Conservation (phyloP, 2,329 filamentous ascomycete genomes). For the Aspergillus neoniger region DNA sequence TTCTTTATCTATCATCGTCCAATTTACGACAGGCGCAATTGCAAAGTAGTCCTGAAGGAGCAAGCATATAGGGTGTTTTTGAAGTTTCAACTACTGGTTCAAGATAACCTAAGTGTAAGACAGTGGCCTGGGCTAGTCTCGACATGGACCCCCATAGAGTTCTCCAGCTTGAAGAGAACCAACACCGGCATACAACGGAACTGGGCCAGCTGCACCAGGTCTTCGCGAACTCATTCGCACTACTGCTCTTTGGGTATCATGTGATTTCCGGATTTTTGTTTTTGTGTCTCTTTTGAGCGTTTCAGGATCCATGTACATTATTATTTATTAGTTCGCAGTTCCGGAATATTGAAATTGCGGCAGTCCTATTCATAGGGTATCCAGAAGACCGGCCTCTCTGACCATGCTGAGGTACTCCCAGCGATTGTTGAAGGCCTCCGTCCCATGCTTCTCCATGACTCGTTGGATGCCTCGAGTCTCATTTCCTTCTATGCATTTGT, state of each 20-base stretch:
- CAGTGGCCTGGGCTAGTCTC: conserved; percentile 9
- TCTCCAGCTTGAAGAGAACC: neutral
- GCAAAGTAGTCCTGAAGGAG: neutral
- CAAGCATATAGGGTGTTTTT: conserved; percentile 19
- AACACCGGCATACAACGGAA: neutral
- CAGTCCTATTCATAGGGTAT: conserved; percentile 1
- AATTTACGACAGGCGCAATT: neutral
- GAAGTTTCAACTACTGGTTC: conserved; percentile 12
- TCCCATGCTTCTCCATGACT: conserved; percentile 49
- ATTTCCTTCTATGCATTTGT: conserved; percentile 37
- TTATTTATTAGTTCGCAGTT: neutral
- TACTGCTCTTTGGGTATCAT: conserved; percentile 1
- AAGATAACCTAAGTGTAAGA: conserved; percentile 15
- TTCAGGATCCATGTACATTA: conserved; percentile 5
- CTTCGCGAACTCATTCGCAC: neutral
- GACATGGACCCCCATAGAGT: neutral
- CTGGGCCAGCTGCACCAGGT: neutral
- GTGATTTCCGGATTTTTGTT: neutral
- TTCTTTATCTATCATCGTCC: conserved; percentile 2
- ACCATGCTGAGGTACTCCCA: conserved; percentile 41
- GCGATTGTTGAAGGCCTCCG: conserved; percentile 34
- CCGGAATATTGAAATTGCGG: conserved; percentile 2
- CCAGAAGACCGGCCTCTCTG: conserved; percentile 22
- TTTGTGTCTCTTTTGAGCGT: neutral
- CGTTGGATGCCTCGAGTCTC: conserved; percentile 38